phyloP scores from a whole-genome alignment of 208 protist genomes.

The Acanthamoeba polyphaga region DNA sequence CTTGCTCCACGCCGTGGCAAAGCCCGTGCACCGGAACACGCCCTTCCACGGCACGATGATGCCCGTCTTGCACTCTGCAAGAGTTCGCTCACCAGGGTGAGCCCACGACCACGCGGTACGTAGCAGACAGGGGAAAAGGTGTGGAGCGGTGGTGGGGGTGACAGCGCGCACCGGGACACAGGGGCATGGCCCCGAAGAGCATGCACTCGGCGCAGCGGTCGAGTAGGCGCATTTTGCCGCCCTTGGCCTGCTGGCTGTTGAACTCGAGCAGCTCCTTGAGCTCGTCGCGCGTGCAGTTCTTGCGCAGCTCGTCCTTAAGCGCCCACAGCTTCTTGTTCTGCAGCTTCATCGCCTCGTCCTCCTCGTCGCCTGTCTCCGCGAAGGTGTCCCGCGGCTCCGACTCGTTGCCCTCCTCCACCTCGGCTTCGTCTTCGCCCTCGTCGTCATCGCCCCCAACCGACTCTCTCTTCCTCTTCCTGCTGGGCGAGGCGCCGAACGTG shows the following conservation, averaged over 20 bases:
- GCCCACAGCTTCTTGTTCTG: conserved; percentile 36
- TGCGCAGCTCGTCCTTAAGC: conserved; percentile 36
- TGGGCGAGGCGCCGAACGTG: neutral
- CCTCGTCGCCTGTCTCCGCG: neutral
- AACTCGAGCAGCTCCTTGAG: conserved; percentile 48
- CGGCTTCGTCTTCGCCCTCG: neutral
- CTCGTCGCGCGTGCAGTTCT: neutral
- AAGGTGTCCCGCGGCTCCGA: neutral
- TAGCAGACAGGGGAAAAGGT: neutral
- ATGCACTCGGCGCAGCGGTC: conserved; percentile 51
- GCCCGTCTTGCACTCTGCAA: neutral
- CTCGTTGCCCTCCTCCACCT: neutral
- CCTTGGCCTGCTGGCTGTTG: conserved; percentile 34
- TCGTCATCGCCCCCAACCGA: neutral
- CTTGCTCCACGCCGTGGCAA: conserved; percentile 67
- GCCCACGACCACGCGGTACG: neutral
- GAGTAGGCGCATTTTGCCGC: neutral
- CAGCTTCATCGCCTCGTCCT: conserved; percentile 40
- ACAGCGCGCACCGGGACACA: neutral
- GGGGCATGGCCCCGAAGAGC: conserved; percentile 59
- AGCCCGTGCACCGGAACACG: conserved; percentile 47
- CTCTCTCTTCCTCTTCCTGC: neutral
- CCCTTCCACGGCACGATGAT: neutral
- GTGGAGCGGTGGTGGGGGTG: too few species aligned
- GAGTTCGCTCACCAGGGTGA: neutral